Conservation (phyloP, 2,329 filamentous ascomycete genomes). For the Pseudocercospora fijiensis region DNA sequence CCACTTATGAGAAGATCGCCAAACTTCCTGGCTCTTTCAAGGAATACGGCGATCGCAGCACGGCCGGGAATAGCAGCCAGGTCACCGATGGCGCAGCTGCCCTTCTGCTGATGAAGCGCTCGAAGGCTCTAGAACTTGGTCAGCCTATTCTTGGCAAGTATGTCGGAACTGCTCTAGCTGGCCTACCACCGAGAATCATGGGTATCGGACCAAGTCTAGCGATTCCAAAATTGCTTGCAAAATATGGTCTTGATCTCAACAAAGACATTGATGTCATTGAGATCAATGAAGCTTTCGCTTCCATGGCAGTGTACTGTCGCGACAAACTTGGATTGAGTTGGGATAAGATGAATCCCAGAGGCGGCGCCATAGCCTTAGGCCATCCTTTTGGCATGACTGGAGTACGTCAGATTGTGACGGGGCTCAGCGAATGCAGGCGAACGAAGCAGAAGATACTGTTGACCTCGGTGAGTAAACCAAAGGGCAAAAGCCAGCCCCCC, state of each 20-base stretch:
- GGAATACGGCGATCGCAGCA: constrained; percentile 65
- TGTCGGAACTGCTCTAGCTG: constrained; percentile 59
- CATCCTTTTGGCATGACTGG: constrained; percentile 88
- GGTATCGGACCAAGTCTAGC: constrained; percentile 82
- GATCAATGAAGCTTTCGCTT: constrained; percentile 78
- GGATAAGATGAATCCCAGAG: constrained; percentile 80
- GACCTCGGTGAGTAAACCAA: no score
- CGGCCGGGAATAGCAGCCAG: constrained; percentile 81
- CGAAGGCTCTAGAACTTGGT: constrained; percentile 67
- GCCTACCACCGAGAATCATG: constrained; percentile 81
- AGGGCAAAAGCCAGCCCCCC: no score
- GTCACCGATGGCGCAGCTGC: constrained; percentile 86
- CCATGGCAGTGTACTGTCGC: constrained; percentile 66
- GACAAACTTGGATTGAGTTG: constrained; percentile 67
- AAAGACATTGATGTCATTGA: constrained; percentile 81
- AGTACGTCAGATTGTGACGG: constrained; percentile 72
- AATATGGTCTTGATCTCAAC: constrained; percentile 18
- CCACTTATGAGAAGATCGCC: constrained; percentile 65
- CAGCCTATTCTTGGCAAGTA: constrained; percentile 76
- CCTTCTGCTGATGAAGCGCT: constrained; percentile 78
- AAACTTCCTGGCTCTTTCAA: constrained; percentile 82
- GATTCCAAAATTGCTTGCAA: constrained; percentile 72
- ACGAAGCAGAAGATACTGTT: constrained; percentile 72
- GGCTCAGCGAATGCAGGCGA: constrained; percentile 67
- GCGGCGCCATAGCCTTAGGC: constrained; percentile 80